Conservation (phyloP, 169 alveolate genomes). For the Plasmodium blacklocki region DNA sequence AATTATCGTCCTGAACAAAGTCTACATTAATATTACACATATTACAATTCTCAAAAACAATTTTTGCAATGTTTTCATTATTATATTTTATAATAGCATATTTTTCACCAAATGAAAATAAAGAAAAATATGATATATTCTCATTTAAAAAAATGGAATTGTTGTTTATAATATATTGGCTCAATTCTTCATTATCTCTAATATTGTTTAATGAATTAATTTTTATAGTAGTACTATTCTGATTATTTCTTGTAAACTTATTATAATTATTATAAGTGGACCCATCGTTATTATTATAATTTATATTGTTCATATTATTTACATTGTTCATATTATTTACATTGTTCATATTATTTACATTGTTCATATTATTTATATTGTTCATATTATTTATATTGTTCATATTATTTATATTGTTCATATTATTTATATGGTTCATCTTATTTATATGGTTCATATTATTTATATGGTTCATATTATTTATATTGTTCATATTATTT, state of each 20-base stretch:
- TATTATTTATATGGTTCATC: background rate
- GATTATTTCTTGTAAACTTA: background rate
- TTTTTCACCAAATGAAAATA: constrained; percentile 61
- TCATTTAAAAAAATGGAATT: constrained; percentile 71
- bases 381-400: too few species aligned
- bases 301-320: background rate
- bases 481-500: background rate
- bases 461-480: background rate
- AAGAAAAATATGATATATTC: constrained; percentile 56
- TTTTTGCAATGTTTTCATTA: constrained; percentile 47
- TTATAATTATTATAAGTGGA: background rate
- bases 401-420: background rate
- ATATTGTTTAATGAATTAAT: constrained; percentile 36
- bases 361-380: background rate
- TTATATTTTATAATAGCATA: constrained; percentile 65
- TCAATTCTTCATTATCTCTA: constrained; percentile 49
- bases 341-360: background rate
- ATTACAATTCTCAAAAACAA: constrained; percentile 39
- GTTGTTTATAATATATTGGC: constrained; percentile 41
- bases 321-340: background rate
- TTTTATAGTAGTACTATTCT: constrained; percentile 40
- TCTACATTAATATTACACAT: constrained; percentile 51
- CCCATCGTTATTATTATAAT: background rate
- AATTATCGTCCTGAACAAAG: constrained; percentile 67
- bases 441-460: background rate